Percentiles rank a stretch among this genome's conserved stretches.
Conservation (phyloP, 768 basidiomycete species). For the Suillus sp. region DNA sequence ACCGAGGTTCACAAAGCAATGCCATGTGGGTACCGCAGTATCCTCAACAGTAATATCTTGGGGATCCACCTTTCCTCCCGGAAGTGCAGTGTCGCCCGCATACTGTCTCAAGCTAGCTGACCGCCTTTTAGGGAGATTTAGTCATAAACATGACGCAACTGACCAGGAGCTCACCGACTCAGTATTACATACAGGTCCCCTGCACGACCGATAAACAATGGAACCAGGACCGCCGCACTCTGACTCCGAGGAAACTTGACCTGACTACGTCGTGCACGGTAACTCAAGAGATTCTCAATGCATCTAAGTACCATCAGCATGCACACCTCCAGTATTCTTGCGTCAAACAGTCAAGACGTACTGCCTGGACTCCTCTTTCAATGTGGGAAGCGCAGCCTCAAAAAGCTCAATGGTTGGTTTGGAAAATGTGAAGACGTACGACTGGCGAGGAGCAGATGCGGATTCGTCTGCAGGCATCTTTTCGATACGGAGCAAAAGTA, state of each 20-base stretch:
- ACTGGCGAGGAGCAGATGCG: neutral
- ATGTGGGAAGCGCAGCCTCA: slow-evolving; percentile 13
- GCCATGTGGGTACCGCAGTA: slow-evolving; percentile 63
- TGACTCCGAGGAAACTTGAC: slow-evolving; percentile 55
- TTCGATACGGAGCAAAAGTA: neutral
- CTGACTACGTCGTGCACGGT: slow-evolving; percentile 28
- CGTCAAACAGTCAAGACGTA: slow-evolving; percentile 8
- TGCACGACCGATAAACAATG: slow-evolving; percentile 79
- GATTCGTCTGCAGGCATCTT: slow-evolving; percentile 18
- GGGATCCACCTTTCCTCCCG: slow-evolving; percentile 80
- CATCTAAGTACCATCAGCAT: slow-evolving; percentile 20
- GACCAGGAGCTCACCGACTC: slow-evolving; percentile 59
- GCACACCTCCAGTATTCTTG: neutral
- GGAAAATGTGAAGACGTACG: slow-evolving; percentile 25
- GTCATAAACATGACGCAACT: neutral
- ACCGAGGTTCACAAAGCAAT: neutral
- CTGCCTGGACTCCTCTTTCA: slow-evolving; percentile 28
- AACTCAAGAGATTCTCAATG: slow-evolving; percentile 27
- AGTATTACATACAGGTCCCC: slow-evolving; percentile 87
- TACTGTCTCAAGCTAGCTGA: slow-evolving; percentile 73
- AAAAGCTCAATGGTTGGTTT: slow-evolving; percentile 16
- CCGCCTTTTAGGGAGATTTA: slow-evolving; percentile 48
- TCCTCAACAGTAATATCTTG: slow-evolving; percentile 72
- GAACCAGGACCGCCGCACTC: slow-evolving; percentile 78
- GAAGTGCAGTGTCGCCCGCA: slow-evolving; percentile 87